phyloP scores from a whole-genome alignment of 306 rosid species.

The Casuarina glauca region DNA sequence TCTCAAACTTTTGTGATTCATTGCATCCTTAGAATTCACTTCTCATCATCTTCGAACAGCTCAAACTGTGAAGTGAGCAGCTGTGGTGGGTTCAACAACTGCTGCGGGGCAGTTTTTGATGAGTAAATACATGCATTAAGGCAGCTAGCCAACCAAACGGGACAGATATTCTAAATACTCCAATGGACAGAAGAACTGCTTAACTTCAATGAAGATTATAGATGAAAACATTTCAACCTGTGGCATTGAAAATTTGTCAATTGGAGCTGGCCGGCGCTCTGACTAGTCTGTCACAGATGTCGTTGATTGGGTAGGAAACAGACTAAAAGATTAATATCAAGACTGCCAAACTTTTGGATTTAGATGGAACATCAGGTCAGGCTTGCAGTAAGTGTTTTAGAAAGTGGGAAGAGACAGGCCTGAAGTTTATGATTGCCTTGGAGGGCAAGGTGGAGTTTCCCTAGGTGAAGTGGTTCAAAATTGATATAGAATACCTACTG shows the following conservation, averaged over 20 bases:
- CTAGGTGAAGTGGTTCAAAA: slow-evolving; percentile 30
- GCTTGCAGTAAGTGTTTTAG: slow-evolving; percentile 44
- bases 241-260: slow-evolving; percentile 50
- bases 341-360: slow-evolving; percentile 39
- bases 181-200: slow-evolving; percentile 47
- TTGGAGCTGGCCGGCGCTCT: slow-evolving; percentile 58
- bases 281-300: slow-evolving; percentile 48
- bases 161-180: slow-evolving; percentile 41
- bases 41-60: slow-evolving; percentile 28
- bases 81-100: slow-evolving; percentile 55
- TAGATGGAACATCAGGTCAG: slow-evolving; percentile 17
- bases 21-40: slow-evolving; percentile 50
- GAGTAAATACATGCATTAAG: slow-evolving; percentile 57
- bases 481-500: background rate
- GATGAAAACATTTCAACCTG: slow-evolving; percentile 32
- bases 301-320: slow-evolving; percentile 30
- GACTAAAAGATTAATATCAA: slow-evolving; percentile 38
- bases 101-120: slow-evolving; percentile 47
- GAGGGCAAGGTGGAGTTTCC: slow-evolving; percentile 24
- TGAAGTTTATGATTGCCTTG: slow-evolving; percentile 48
- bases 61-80: slow-evolving; percentile 36
- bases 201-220: slow-evolving; percentile 20
- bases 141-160: slow-evolving; percentile 43
- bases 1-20: slow-evolving; percentile 29
- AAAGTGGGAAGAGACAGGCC: slow-evolving; percentile 46